These are phyloP conservation scores for Pseudohyphozyma bogoriensis DNA, from an alignment of 768 basidiomycete genomes.

Conservation along the genomic window DNA sequence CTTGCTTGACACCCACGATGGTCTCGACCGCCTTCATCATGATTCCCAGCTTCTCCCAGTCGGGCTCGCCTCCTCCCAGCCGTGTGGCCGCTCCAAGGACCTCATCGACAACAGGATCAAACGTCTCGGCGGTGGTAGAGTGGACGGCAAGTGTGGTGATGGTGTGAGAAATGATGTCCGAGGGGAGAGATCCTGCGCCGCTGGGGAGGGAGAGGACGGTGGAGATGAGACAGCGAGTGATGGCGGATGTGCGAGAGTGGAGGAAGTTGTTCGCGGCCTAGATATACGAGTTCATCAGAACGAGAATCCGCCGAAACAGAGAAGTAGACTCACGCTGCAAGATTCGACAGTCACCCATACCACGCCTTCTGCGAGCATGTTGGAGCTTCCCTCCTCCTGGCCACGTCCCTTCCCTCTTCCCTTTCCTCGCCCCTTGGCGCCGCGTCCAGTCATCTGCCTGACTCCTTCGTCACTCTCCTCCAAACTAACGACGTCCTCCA, in stretches of 20 bases:
- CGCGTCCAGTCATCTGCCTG: slow-evolving; percentile 10
- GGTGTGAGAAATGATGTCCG: slow-evolving; percentile 22
- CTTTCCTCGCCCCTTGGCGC: slow-evolving; percentile 24
- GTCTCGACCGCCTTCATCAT: slow-evolving; percentile 10
- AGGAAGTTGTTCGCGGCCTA: slow-evolving; percentile 27
- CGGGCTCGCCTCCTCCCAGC: not conserved
- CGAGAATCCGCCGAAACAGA: not conserved
- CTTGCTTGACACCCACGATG: slow-evolving; percentile 9
- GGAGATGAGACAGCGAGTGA: slow-evolving; percentile 21
- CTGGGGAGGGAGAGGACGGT: slow-evolving; percentile 18
- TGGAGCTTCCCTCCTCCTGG: slow-evolving; percentile 28
- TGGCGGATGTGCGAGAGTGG: slow-evolving; percentile 29
- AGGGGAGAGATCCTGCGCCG: not conserved
- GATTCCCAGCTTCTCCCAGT: slow-evolving; percentile 13
- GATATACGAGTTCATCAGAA: accelerated
- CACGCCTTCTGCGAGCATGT: slow-evolving; percentile 25
- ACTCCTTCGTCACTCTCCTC: slow-evolving; percentile 17
- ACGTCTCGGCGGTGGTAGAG: slow-evolving; percentile 13
- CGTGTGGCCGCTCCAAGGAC: slow-evolving; percentile 7
- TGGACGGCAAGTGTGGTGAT: slow-evolving; percentile 26
- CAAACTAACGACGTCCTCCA: slow-evolving; percentile 12
- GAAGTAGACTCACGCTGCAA: slow-evolving; percentile 7
- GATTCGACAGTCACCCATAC: slow-evolving; percentile 19
- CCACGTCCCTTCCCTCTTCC: slow-evolving; percentile 25
- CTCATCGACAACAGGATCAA: slow-evolving; percentile 27